phyloP scores from a whole-genome alignment of 1,284 basidiomycete genomes.

The Ganoderma boninense region DNA sequence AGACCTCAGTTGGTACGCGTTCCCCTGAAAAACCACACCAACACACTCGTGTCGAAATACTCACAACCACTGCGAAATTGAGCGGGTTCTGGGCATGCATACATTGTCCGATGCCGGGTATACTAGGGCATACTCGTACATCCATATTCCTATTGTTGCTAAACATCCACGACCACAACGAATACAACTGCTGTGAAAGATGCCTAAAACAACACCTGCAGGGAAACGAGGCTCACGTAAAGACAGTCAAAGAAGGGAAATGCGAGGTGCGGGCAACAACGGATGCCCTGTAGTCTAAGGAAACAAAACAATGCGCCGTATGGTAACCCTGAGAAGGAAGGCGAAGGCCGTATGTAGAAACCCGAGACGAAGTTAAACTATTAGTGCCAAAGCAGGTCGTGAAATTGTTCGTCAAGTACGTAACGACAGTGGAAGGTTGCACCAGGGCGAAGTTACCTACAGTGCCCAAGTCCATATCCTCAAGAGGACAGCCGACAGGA shows the following conservation, averaged over 20 bases:
- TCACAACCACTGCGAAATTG: neutral
- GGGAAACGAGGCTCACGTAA: neutral
- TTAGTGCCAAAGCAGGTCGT: neutral
- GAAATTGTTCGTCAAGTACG: conserved; percentile 2
- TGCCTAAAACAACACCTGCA: neutral
- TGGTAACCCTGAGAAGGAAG: neutral
- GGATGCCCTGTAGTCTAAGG: neutral
- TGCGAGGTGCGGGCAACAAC: neutral
- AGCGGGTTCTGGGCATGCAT: neutral
- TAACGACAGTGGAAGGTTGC: neutral
- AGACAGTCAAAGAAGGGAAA: conserved; percentile 1
- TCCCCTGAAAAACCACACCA: neutral
- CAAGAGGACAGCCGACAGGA: conserved; percentile 9
- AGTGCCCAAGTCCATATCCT: conserved; percentile 10
- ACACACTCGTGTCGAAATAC: neutral
- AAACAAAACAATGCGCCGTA: neutral
- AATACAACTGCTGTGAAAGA: neutral
- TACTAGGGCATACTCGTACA: conserved; percentile 1
- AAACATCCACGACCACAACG: neutral
- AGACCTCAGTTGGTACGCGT: neutral
- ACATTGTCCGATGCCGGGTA: neutral
- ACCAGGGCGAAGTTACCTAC: neutral
- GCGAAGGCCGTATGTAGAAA: neutral
- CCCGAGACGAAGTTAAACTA: neutral
- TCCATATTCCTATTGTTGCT: neutral